Percentiles rank a stretch among this genome's conserved stretches.
phyloP scores from a whole-genome alignment of 768 basidiomycete species.

The Lactarius vividus region DNA sequence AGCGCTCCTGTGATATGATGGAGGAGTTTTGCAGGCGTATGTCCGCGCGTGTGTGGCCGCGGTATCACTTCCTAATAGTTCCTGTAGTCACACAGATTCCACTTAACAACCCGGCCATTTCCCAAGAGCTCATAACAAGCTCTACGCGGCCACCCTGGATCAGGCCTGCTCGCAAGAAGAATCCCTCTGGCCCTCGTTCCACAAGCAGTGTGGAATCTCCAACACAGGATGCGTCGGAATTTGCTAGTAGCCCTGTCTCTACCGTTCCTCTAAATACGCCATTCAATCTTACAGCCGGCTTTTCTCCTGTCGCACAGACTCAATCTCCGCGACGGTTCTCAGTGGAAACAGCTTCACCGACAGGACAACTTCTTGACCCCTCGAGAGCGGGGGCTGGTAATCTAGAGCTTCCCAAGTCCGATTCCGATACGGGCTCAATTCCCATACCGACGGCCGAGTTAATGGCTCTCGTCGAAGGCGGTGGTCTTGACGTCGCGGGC shows the following conservation, averaged over 20 bases:
- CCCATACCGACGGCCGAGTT: slow-evolving; percentile 17
- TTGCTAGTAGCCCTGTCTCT: background rate
- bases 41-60: slow-evolving; percentile 40
- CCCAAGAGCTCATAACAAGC: slow-evolving; percentile 48
- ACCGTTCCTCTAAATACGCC: background rate
- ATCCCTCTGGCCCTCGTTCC: slow-evolving; percentile 47
- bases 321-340: slow-evolving; percentile 1
- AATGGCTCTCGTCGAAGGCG: slow-evolving; percentile 22
- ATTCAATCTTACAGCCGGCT: background rate
- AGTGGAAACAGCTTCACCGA: background rate
- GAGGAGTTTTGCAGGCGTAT: slow-evolving; percentile 91
- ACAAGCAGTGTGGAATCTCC: slow-evolving; percentile 23
- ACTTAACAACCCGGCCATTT: slow-evolving; percentile 60
- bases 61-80: slow-evolving; percentile 2
- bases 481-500: slow-evolving; percentile 7
- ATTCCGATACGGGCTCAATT: background rate
- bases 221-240: slow-evolving; percentile 22
- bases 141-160: slow-evolving; percentile 78
- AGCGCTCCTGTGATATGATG: slow-evolving; percentile 88
- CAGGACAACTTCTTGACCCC: slow-evolving; percentile 10
- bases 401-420: background rate
- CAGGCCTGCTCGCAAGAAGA: slow-evolving; percentile 81
- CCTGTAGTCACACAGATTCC: slow-evolving; percentile 77
- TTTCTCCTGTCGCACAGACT: background rate
- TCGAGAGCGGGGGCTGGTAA: background rate